These are phyloP conservation scores for Alternaria infectoria DNA, from an alignment of 2,329 filamentous ascomycete genomes.

Conservation along the genomic window DNA sequence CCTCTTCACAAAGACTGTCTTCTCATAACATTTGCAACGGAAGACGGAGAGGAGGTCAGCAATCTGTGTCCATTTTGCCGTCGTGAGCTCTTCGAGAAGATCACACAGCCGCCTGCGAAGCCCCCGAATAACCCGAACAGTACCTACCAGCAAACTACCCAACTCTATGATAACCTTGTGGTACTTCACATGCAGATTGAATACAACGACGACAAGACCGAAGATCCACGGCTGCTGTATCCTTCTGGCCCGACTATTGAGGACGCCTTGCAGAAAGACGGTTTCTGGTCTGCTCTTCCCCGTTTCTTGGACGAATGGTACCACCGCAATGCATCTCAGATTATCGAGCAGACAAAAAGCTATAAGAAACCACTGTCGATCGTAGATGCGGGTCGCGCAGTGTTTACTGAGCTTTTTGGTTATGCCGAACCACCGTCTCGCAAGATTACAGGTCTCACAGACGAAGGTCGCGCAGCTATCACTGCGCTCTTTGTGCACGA, in stretches of 20 bases:
- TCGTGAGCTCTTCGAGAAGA: neutral
- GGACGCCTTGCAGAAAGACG: neutral
- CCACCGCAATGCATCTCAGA: neutral
- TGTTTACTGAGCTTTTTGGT: neutral
- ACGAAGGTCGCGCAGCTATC: neutral
- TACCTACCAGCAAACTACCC: neutral
- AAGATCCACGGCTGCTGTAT: neutral
- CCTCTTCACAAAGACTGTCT: neutral
- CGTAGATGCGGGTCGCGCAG: neutral
- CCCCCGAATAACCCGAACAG: neutral
- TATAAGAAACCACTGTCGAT: neutral
- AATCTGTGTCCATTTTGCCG: neutral
- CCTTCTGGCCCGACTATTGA: neutral
- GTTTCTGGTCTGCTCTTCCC: neutral
- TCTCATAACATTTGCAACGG: neutral
- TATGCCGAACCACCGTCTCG: too few species aligned
- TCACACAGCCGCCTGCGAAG: neutral
- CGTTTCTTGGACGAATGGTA: neutral
- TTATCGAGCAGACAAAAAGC: neutral
- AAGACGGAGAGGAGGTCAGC: neutral
- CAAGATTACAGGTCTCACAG: neutral
- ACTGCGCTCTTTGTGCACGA: neutral
- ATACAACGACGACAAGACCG: neutral
- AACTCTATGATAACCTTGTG: neutral
- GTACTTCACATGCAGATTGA: neutral